Conservation (phyloP, 2,329 filamentous ascomycete genomes). For the Tolypocladium amazonense region DNA sequence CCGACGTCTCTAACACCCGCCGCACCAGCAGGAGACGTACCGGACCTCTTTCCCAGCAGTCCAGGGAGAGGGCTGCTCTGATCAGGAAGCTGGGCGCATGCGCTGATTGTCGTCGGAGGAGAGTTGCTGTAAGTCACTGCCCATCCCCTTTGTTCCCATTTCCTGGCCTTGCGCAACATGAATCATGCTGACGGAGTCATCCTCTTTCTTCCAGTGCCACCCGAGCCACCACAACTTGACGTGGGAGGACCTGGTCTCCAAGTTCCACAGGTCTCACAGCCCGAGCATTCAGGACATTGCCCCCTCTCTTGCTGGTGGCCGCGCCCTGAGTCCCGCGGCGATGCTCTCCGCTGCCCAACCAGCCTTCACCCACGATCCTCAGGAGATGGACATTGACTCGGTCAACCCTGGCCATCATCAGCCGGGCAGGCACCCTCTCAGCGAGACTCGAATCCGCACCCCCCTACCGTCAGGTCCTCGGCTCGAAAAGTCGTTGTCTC, state of each 20-base stretch:
- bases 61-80: constrained; percentile 47
- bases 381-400: constrained; percentile 47
- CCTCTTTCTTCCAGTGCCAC: constrained; percentile 34
- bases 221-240: constrained; percentile 50
- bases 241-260: constrained; percentile 47
- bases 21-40: constrained; percentile 48
- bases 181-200: not conserved
- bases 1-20: constrained; percentile 40
- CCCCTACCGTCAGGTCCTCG: constrained; percentile 46
- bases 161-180: not conserved
- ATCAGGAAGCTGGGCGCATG: constrained; percentile 51
- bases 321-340: constrained; percentile 36
- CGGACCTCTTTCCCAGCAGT: constrained; percentile 46
- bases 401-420: constrained; percentile 18
- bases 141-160: not conserved
- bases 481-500: constrained; percentile 37
- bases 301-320: constrained; percentile 27
- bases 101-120: constrained; percentile 41
- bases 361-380: constrained; percentile 32
- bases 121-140: constrained; percentile 43
- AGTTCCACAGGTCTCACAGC: constrained; percentile 42
- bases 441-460: constrained; percentile 41
- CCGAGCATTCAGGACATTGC: constrained; percentile 39
- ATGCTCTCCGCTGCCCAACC: constrained; percentile 22
- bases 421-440: constrained; percentile 27